Evolutionary conservation across 352 stramenopile genomes (phyloP).

Genomic region (Phytophthora fragariaefolia): DNA sequence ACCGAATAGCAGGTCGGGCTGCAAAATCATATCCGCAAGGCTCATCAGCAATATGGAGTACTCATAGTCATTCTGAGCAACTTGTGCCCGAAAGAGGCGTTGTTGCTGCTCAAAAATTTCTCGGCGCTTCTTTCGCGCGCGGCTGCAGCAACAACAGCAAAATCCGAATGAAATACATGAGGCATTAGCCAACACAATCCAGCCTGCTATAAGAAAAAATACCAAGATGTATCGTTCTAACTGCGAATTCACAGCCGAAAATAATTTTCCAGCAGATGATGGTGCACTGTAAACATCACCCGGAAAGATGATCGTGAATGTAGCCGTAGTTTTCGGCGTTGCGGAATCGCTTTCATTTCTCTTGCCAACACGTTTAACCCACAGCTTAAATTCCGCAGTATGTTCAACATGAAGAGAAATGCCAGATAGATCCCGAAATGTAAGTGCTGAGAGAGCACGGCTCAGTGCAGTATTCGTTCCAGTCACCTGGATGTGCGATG

Average conservation of each 20-base stretch:
- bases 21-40: conserved; percentile 51
- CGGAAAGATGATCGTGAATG: conserved; percentile 42
- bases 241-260: conserved; percentile 33
- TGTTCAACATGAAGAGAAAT: conserved; percentile 30
- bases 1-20: conserved; percentile 47
- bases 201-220: conserved; percentile 33
- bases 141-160: conserved; percentile 64
- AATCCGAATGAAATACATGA: conserved; percentile 56
- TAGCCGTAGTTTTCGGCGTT: conserved; percentile 16
- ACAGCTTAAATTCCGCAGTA: conserved; percentile 47
- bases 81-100: conserved; percentile 46
- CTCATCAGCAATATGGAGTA: conserved; percentile 70
- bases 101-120: conserved; percentile 48
- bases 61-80: conserved; percentile 75
- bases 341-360: conserved; percentile 12
- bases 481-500: conserved; percentile 50
- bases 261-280: conserved; percentile 16
- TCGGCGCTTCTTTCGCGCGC: conserved; percentile 46
- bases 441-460: conserved; percentile 41
- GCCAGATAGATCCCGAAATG: conserved; percentile 42
- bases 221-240: conserved; percentile 48
- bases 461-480: conserved; percentile 48
- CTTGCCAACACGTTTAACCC: conserved; percentile 38
- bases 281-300: conserved; percentile 7
- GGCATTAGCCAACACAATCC: conserved; percentile 57